phyloP scores from a whole-genome alignment of 2,329 filamentous ascomycete species.

The Tympanopsis confertula region DNA sequence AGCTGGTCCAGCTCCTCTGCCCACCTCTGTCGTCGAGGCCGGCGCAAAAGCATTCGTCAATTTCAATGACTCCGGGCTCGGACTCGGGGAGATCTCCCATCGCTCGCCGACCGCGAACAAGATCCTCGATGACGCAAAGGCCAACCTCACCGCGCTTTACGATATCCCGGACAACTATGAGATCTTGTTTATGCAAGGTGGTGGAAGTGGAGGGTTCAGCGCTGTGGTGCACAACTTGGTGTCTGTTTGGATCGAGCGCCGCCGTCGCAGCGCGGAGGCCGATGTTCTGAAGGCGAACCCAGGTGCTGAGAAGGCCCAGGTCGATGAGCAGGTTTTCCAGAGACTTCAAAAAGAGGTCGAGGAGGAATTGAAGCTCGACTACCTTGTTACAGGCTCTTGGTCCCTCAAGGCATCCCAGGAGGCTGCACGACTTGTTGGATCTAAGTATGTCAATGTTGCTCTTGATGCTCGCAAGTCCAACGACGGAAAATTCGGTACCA shows the following conservation, averaged over 20 bases:
- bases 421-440: slow-evolving; percentile 64
- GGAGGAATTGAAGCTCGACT: slow-evolving; percentile 70
- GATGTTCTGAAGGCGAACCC: slow-evolving; percentile 36
- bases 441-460: slow-evolving; percentile 70
- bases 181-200: slow-evolving; percentile 76
- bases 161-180: slow-evolving; percentile 82
- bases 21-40: slow-evolving; percentile 67
- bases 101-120: slow-evolving; percentile 67
- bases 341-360: slow-evolving; percentile 54
- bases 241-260: slow-evolving; percentile 66
- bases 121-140: slow-evolving; percentile 71
- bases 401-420: slow-evolving; percentile 82
- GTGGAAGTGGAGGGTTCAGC: slow-evolving; percentile 77
- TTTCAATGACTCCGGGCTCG: slow-evolving; percentile 70
- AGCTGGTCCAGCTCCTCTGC: slow-evolving; percentile 78
- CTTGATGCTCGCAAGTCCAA: slow-evolving; percentile 55
- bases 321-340: slow-evolving; percentile 43
- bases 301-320: slow-evolving; percentile 31
- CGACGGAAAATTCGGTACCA: slow-evolving; percentile 73
- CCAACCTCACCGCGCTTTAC: slow-evolving; percentile 60
- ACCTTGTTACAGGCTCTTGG: slow-evolving; percentile 83
- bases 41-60: slow-evolving; percentile 71
- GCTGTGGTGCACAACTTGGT: slow-evolving; percentile 77
- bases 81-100: slow-evolving; percentile 82
- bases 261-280: slow-evolving; percentile 38